Evolutionary conservation across 1,139 yeast genomes (phyloP).

Genomic region (Saccharomyces hybrid): DNA sequence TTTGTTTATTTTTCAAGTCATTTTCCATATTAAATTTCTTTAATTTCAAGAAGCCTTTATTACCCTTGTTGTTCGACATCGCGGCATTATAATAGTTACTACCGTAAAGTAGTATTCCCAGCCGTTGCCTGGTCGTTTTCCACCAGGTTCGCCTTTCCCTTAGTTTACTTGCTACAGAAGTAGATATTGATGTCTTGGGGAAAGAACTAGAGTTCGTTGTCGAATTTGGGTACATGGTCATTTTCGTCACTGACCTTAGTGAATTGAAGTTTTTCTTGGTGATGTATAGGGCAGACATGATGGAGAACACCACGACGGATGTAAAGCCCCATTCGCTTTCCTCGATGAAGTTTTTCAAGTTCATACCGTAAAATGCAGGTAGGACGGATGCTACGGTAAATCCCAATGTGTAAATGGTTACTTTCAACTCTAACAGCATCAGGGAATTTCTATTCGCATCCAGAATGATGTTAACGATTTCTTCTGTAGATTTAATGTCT

Average conservation of each 20-base stretch:
- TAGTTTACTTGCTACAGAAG: neutral
- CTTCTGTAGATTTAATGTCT: constrained; percentile 92
- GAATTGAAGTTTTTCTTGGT: constrained; percentile 37
- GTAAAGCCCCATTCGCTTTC: constrained; percentile 51
- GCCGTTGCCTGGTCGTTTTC: neutral
- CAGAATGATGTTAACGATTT: constrained; percentile 85
- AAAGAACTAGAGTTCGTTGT: constrained; percentile 10
- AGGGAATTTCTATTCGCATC: constrained; percentile 93
- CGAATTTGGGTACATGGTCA: constrained; percentile 36
- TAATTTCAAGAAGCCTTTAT: neutral
- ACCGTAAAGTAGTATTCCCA: neutral
- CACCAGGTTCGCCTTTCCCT: neutral
- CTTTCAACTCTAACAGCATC: constrained; percentile 79
- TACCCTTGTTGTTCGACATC: neutral
- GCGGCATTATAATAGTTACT: neutral
- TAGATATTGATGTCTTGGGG: neutral
- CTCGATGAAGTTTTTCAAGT: constrained; percentile 81
- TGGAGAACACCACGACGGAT: constrained; percentile 35
- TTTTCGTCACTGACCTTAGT: constrained; percentile 38
- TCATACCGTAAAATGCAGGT: constrained; percentile 92
- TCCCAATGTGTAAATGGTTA: constrained; percentile 80
- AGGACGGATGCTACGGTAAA: constrained; percentile 75
- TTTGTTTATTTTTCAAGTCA: constrained; percentile 34
- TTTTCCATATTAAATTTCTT: neutral
- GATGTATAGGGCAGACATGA: constrained; percentile 36